A percentile compares a stretch with the other conserved stretches of the same genome.
phyloP scores from a whole-genome alignment of 176 grass and related monocot species.

The Pharus latifolius region DNA sequence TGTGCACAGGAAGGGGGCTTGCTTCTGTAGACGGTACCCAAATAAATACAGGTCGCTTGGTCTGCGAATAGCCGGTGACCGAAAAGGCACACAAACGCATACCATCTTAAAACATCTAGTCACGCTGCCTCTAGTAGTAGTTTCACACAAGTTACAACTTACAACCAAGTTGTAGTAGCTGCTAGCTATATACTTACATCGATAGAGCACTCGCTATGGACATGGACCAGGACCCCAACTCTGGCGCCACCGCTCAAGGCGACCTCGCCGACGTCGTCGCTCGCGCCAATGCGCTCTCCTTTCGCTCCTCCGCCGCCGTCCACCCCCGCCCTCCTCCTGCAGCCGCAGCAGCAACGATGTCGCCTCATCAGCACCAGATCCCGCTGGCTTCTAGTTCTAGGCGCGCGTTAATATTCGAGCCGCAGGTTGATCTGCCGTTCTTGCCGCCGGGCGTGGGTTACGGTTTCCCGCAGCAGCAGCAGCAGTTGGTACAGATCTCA shows the following conservation, averaged over 20 bases:
- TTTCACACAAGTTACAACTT: too few relatives aligned
- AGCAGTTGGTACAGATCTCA: slow-evolving; percentile 12
- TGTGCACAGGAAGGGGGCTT: slow-evolving; percentile 20
- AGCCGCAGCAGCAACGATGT: neutral
- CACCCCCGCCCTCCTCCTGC: neutral
- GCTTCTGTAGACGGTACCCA: slow-evolving; percentile 16
- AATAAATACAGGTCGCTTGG: slow-evolving; percentile 39
- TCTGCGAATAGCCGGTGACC: neutral
- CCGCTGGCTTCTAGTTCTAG: too few relatives aligned
- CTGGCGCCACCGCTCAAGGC: slow-evolving; percentile 21
- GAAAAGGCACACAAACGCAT: slow-evolving; percentile 11
- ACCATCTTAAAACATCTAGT: slow-evolving; percentile 26
- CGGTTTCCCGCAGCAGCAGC: neutral
- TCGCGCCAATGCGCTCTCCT: slow-evolving; percentile 13
- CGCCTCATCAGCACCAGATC: neutral
- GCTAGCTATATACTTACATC: too few relatives aligned
- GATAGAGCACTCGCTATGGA: slow-evolving; percentile 23
- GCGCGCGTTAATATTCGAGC: neutral
- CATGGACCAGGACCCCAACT: slow-evolving; percentile 14
- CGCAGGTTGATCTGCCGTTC: neutral
- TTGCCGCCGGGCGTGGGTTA: neutral
- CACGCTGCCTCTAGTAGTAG: too few relatives aligned
- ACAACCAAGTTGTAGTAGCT: too few relatives aligned
- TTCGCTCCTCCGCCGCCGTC: neutral
- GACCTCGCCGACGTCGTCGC: slow-evolving; percentile 49